These are phyloP conservation scores for Plasmodium berghei DNA, from an alignment of 169 alveolate genomes.

Conservation along the genomic window DNA sequence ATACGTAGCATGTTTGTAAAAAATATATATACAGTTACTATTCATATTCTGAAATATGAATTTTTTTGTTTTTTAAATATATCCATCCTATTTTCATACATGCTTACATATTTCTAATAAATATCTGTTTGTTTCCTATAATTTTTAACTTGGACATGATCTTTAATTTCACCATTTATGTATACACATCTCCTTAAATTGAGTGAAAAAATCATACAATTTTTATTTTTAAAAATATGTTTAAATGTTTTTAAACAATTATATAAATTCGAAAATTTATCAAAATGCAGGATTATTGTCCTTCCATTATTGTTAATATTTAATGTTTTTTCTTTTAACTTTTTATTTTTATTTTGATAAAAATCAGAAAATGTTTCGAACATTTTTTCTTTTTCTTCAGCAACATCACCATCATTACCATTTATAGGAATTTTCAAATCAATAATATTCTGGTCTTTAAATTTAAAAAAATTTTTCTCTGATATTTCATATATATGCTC, in stretches of 20 bases:
- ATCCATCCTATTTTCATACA: no score
- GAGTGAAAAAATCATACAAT: constrained; percentile 60
- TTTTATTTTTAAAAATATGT: constrained; percentile 58
- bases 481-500: constrained; percentile 65
- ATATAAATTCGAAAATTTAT: constrained; percentile 40
- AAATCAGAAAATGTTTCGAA: constrained; percentile 67
- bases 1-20: no score
- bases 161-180: constrained; percentile 41
- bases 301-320: constrained; percentile 59
- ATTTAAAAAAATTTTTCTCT: constrained; percentile 38
- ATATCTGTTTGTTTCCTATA: constrained; percentile 1
- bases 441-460: constrained; percentile 25
- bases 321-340: constrained; percentile 17
- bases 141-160: constrained; percentile 36
- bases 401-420: constrained; percentile 1
- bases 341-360: constrained; percentile 70
- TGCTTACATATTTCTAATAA: neutral
- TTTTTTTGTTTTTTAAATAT: no score
- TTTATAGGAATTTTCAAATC: constrained; percentile 20
- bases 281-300: constrained; percentile 62
- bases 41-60: no score
- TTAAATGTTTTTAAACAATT: constrained; percentile 61
- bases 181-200: constrained; percentile 56
- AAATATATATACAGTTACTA: no score
- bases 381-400: constrained; percentile 11